Conservation (phyloP, 2,329 filamentous ascomycete species). For the Cladosporium velox region DNA sequence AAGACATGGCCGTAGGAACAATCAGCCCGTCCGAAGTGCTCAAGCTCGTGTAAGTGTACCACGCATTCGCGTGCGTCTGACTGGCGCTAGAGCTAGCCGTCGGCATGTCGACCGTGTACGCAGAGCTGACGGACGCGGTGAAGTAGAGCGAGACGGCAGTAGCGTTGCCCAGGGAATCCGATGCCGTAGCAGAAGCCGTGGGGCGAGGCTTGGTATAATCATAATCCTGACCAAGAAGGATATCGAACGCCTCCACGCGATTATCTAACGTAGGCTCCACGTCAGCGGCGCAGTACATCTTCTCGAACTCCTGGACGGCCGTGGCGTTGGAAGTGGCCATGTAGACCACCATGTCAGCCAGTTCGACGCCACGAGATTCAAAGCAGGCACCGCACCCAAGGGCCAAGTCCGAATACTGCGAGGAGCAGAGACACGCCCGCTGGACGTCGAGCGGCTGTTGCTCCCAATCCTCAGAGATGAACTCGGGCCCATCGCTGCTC, state of each 20-base stretch:
- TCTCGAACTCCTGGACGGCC: neutral
- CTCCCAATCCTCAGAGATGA: neutral
- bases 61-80: neutral
- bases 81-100: neutral
- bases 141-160: slow-evolving; percentile 8
- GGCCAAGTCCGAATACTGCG: neutral
- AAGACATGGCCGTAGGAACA: neutral
- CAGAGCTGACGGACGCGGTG: neutral
- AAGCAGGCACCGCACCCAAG: neutral
- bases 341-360: too few species aligned
- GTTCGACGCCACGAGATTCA: neutral
- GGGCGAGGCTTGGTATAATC: neutral
- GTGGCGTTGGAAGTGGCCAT: neutral
- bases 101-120: neutral
- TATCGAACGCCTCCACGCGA: neutral
- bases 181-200: neutral
- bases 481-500: neutral
- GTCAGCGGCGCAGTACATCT: neutral
- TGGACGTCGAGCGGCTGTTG: neutral
- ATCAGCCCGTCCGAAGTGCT: neutral
- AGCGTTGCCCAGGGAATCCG: neutral
- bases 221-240: neutral
- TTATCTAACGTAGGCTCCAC: neutral
- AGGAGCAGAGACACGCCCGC: slow-evolving; percentile 1
- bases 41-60: slow-evolving; percentile 1